A percentile compares a stretch with the other conserved stretches of the same genome.
These are phyloP conservation scores for Yarrowia phangngaensis DNA, from an alignment of 805 yeast species.

Conservation along the genomic window DNA sequence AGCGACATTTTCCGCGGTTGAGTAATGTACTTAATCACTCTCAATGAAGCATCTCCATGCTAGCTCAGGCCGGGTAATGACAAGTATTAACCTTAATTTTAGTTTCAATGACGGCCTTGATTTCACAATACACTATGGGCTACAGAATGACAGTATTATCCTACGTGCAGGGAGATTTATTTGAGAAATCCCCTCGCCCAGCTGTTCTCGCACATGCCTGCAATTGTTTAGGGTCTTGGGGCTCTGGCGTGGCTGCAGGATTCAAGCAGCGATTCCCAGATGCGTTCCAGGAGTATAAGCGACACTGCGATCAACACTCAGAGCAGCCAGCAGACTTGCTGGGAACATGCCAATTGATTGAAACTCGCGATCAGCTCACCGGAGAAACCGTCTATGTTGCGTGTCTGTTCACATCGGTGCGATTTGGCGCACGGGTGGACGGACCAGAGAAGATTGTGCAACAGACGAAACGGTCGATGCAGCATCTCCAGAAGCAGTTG, in stretches of 20 bases:
- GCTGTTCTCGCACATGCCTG: constrained; percentile 70
- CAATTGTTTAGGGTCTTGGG: constrained; percentile 74
- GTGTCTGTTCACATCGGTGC: constrained; percentile 67
- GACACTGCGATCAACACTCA: constrained; percentile 41
- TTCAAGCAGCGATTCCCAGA: constrained; percentile 54
- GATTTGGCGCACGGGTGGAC: constrained; percentile 46
- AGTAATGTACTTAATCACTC: neutral
- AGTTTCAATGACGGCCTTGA: too few species aligned
- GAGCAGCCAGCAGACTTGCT: constrained; percentile 40
- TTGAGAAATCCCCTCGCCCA: constrained; percentile 39
- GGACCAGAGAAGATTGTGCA: constrained; percentile 45
- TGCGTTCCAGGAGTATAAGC: constrained; percentile 49
- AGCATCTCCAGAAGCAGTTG: constrained; percentile 46
- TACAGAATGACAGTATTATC: constrained; percentile 2
- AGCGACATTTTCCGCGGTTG: constrained; percentile 27
- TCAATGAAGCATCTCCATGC: too few species aligned
- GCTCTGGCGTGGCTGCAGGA: constrained; percentile 70
- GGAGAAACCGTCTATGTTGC: constrained; percentile 43
- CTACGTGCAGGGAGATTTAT: constrained; percentile 57
- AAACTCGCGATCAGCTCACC: constrained; percentile 35
- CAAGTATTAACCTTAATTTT: too few species aligned
- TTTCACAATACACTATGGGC: constrained; percentile 21
- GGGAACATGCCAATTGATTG: constrained; percentile 53
- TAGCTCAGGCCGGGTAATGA: too few species aligned
- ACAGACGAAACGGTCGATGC: constrained; percentile 50